These are phyloP conservation scores for Pichia sp. DNA, from an alignment of 1,139 yeast species.

Conservation along the genomic window DNA sequence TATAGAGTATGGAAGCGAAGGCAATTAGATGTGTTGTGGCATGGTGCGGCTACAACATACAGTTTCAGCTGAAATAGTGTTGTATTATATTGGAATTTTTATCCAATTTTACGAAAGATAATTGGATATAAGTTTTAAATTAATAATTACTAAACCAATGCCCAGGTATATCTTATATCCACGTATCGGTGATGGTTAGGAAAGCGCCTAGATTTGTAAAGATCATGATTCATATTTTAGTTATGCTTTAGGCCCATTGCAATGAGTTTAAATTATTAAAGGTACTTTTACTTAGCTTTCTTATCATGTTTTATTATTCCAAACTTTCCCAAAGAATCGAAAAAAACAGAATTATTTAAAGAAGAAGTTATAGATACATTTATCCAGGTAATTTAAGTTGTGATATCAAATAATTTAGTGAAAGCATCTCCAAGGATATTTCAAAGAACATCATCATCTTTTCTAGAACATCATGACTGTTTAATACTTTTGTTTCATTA, in stretches of 20 bases:
- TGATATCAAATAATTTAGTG: slow-evolving; percentile 42
- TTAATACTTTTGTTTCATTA: slow-evolving; percentile 55
- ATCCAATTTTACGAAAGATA: no score
- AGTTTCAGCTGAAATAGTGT: no score
- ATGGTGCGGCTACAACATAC: no score
- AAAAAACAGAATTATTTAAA: slow-evolving; percentile 42
- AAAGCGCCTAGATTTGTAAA: slow-evolving; percentile 68
- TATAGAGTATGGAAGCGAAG: no score
- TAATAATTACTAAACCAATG: no score
- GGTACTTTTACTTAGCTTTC: slow-evolving; percentile 64
- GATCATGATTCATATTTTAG: slow-evolving; percentile 45
- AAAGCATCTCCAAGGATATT: no score
- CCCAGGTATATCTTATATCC: no score
- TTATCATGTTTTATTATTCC: slow-evolving; percentile 61
- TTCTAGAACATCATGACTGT: no score
- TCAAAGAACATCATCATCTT: slow-evolving; percentile 55
- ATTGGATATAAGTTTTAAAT: no score
- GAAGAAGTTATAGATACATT: slow-evolving; percentile 47
- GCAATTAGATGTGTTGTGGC: no score
- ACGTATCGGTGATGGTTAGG: slow-evolving; percentile 81
- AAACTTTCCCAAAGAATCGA: slow-evolving; percentile 64
- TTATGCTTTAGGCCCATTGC: slow-evolving; percentile 54
- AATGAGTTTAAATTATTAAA: slow-evolving; percentile 69
- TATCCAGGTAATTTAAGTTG: slow-evolving; percentile 50
- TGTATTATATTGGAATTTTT: no score